phyloP scores from a whole-genome alignment of 805 yeast genomes.

The Myxozyma nipponensis region DNA sequence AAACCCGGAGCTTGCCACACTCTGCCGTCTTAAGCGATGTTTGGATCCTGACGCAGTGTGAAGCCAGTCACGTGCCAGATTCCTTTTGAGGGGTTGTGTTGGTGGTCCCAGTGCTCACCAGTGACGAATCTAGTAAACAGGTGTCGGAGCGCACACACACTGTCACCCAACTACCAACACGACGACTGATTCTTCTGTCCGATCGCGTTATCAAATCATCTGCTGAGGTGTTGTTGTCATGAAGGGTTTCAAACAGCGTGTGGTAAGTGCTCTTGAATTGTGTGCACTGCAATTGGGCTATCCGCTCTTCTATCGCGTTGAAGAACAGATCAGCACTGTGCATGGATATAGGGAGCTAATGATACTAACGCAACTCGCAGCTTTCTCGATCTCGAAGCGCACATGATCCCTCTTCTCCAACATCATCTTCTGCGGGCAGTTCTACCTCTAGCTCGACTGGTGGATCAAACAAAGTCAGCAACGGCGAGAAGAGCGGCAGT shows the following conservation, averaged over 20 bases:
- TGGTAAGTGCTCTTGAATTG: constrained; percentile 17
- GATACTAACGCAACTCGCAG: constrained; percentile 1
- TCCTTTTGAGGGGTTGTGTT: neutral
- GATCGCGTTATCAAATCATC: neutral
- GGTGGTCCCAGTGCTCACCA: neutral
- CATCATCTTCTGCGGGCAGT: neutral
- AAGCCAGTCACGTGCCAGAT: neutral
- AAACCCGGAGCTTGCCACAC: no score
- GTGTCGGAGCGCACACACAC: no score
- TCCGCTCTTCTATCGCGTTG: neutral
- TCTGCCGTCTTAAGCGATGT: no score
- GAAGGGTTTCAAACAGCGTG: constrained; percentile 35
- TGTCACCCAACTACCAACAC: neutral
- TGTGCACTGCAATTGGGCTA: neutral
- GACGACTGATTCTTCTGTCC: neutral
- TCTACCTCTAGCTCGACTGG: constrained; percentile 11
- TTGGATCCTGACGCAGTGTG: neutral
- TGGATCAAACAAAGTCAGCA: neutral
- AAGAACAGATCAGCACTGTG: neutral
- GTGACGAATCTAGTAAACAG: no score
- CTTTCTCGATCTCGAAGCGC: constrained; percentile 30
- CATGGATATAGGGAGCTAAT: neutral
- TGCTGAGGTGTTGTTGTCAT: constrained; percentile 14
- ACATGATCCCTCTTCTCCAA: constrained; percentile 21
- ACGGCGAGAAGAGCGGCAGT: neutral